Evolutionary conservation across 306 rosid species (phyloP), one percentile per base, ranked within the genome.

Genomic region (Quercus alba): DNA sequence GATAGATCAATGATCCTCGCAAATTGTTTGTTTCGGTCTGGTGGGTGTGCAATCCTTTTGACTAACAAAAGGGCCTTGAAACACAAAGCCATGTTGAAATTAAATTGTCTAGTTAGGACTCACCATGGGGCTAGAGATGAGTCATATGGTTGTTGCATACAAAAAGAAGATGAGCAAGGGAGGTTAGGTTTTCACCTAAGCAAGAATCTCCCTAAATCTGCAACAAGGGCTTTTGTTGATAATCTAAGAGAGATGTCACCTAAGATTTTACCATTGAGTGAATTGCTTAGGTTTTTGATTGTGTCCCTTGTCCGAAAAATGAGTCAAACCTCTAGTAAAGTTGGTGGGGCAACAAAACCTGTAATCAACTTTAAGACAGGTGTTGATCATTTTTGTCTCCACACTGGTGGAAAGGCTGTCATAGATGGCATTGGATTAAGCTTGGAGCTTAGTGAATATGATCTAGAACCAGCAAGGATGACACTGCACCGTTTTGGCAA

Each of bases 381-480:
- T 2, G 97, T 93, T 1, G 94, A 94, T 33, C 98, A 94, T 78
- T 92, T 94, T 49, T 92, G 97, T 66, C 57, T 94, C 1, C 98
- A 94, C 80, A 89, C 98, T 0, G 97, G 98, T 2, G 98, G 98
- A 6, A 94, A 91, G 63, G 98, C 97, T 0, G 98, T 94, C 77
- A 92, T 94, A 1, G 97, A 94, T 56, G 98, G 97, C 1, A 80
- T 94, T 4, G 98, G 98, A 1, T 25, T 59, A 79, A 91, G 90
- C 67, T 83, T 94, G 49, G 84, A 84, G 63, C 89, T 94, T 2
- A 69, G 20, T 4, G 94, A 88, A 15, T 73, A 87, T 67, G 97
- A 94, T 25, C 89, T 94, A 2, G 97, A 94, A 70, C 97, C 98
- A 41, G 94, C 98, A 0, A 88, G 97, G 84, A 94, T 94, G 98